Conservation (phyloP, 805 yeast genomes). For the Hanseniaspora opuntiae region DNA sequence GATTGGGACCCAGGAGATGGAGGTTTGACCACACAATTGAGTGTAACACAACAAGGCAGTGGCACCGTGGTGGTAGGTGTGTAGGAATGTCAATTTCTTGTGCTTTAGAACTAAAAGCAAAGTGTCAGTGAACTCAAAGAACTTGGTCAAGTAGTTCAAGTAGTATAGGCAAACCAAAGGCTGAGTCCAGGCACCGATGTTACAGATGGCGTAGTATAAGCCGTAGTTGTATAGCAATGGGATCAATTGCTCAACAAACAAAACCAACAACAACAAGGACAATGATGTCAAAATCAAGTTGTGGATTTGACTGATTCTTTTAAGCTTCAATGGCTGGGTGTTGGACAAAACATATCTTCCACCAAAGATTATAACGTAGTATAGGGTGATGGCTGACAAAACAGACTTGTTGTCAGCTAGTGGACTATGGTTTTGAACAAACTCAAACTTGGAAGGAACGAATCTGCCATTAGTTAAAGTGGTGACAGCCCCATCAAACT, state of each 20-base stretch:
- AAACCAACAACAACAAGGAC: slow-evolving; percentile 51
- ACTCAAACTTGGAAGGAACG: slow-evolving; percentile 41
- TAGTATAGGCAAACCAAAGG: slow-evolving; percentile 74
- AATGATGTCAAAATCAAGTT: slow-evolving; percentile 59
- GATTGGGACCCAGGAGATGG: slow-evolving; percentile 93
- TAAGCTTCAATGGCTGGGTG: slow-evolving; percentile 58
- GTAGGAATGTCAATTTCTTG: slow-evolving; percentile 83
- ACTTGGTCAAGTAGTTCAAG: slow-evolving; percentile 82
- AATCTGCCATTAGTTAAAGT: slow-evolving; percentile 19
- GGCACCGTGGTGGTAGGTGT: slow-evolving; percentile 96
- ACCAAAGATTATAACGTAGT: slow-evolving; percentile 73
- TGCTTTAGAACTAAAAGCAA: slow-evolving; percentile 80
- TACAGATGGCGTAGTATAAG: slow-evolving; percentile 70
- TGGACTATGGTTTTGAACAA: slow-evolving; percentile 51
- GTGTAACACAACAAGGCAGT: slow-evolving; percentile 90
- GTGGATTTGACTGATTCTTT: slow-evolving; percentile 69
- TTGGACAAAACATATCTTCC: slow-evolving; percentile 55
- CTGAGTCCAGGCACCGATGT: slow-evolving; percentile 65
- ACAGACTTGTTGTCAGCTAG: slow-evolving; percentile 54
- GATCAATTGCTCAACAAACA: slow-evolving; percentile 70
- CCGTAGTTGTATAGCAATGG: slow-evolving; percentile 71
- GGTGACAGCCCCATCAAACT: slow-evolving; percentile 20
- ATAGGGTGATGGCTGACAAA: slow-evolving; percentile 43
- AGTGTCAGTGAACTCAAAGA: slow-evolving; percentile 78
- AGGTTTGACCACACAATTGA: slow-evolving; percentile 76